Evolutionary conservation across 1,284 basidiomycete genomes (phyloP), one percentile per base, ranked within the genome.

Genomic region (Polyporus tsugae): DNA sequence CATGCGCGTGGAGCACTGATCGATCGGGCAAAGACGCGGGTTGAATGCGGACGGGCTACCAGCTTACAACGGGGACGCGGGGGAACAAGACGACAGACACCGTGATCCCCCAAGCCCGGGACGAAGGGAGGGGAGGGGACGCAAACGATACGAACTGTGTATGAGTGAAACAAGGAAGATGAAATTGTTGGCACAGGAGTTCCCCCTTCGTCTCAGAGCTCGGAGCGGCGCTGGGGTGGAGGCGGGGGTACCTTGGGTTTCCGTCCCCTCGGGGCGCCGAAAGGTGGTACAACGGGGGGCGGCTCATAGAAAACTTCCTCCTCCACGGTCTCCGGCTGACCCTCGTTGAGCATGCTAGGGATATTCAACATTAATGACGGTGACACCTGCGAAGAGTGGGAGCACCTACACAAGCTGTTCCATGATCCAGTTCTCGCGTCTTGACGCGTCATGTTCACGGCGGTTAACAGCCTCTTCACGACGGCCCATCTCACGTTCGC

Each of bases 121-220:
- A 91, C 90, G 90, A 90, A 89, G 89, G 87, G 83, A 82, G 82
- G 81, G 75, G 77, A 82, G 83, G 80, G 84, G 70, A 75, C 52
- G 15, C 85, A 85, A 82, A 82, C 79, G 87, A 89, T 91, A 90
- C 88, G 87, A 92, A 91, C 80, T 90, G 83, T 86, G 89, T 83
- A 86, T 80, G 80, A 82, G 81, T 74, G 70, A 75, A 81, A 74
- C 68, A 75, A 67, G 70, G 72, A 69, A 76, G 72, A 73, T 69
- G 80, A 80, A 77, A 82, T 79, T 25, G 80, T 82, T 80, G 83
- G 78, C 79, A 82, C 78, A 77, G 78, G 78, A 77, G 79, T 82
- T 80, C 87, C 91, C 89, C 91, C 92, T 91, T 93, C 92, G 92
- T 92, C 92, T 93, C 91, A 94, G 86, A 93, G 90, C 90, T 93